Percentiles rank a stretch among this genome's conserved stretches.
These are phyloP conservation scores for Talinum fruticosum DNA, from an alignment of 148 eudicot species.

Conservation along the genomic window DNA sequence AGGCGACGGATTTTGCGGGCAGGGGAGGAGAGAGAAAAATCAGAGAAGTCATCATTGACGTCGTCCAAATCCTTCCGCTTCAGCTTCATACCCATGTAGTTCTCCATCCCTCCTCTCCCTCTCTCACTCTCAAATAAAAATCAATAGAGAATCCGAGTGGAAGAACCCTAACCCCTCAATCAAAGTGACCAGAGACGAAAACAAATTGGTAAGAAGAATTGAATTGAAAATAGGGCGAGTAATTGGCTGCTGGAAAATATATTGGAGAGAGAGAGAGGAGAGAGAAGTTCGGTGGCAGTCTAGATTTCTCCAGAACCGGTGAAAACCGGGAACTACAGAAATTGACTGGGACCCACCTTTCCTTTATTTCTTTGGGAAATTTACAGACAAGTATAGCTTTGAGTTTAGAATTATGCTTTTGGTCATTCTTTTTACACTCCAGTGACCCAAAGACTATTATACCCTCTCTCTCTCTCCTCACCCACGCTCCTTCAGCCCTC, in stretches of 20 bases:
- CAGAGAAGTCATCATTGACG: conserved; percentile 64
- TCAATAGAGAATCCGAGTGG: too few relatives aligned
- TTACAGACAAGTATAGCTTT: too few relatives aligned
- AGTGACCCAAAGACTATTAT: too few relatives aligned
- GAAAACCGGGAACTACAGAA: too few relatives aligned
- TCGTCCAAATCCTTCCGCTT: conserved; percentile 66
- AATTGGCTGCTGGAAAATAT: background rate
- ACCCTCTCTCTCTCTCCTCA: too few relatives aligned
- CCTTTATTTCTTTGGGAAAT: too few relatives aligned
- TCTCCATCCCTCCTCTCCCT: conserved; percentile 28
- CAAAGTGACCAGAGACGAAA: background rate
- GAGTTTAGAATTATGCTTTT: too few relatives aligned
- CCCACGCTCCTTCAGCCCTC: too few relatives aligned
- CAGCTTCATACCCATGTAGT: conserved; percentile 30
- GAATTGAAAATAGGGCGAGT: background rate
- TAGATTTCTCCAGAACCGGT: background rate
- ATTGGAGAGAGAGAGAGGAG: background rate
- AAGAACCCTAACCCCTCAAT: background rate
- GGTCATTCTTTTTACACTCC: too few relatives aligned
- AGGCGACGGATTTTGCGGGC: conserved; percentile 68
- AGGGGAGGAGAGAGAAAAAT: conserved; percentile 76
- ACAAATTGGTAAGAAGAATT: background rate
- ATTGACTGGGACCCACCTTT: background rate
- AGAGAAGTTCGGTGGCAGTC: background rate
- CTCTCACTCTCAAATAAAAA: background rate